Conservation (phyloP, 495 filamentous ascomycete species). For the Clohesyomyces aquaticus region DNA sequence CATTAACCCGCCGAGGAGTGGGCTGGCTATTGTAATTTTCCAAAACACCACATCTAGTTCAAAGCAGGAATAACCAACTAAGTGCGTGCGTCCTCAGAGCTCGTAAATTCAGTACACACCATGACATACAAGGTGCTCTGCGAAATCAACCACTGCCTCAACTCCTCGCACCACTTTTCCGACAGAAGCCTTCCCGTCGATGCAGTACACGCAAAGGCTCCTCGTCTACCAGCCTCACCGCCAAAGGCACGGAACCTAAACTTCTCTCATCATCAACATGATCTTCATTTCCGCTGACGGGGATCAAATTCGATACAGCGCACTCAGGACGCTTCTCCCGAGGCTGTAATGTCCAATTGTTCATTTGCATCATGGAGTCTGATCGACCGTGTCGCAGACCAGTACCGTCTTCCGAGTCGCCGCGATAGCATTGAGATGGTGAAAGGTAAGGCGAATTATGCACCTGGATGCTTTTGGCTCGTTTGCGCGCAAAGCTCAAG, state of each 20-base stretch:
- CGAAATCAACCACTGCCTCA: background rate
- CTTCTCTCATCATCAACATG: constrained; percentile 8
- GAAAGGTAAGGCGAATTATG: background rate
- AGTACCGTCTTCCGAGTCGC: background rate
- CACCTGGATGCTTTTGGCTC: background rate
- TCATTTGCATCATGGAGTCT: background rate
- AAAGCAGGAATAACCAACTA: too few species aligned
- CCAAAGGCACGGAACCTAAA: background rate
- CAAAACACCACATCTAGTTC: too few species aligned
- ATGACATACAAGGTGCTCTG: constrained; percentile 3
- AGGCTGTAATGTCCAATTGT: constrained; percentile 3
- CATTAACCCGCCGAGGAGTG: too few species aligned
- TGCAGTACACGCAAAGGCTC: constrained; percentile 6
- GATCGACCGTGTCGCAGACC: background rate
- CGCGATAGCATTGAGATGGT: background rate
- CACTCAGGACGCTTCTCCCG: background rate
- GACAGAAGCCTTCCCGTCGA: constrained; percentile 11
- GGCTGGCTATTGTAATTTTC: too few species aligned
- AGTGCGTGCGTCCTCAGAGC: too few species aligned
- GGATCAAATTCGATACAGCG: background rate
- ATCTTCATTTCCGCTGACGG: background rate
- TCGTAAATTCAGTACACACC: too few species aligned
- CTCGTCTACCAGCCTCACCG: constrained; percentile 7
- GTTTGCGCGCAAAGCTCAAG: constrained; percentile 1
- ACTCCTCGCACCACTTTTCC: background rate